phyloP scores from a whole-genome alignment of 768 basidiomycete species.

The Pholiota microspora region DNA sequence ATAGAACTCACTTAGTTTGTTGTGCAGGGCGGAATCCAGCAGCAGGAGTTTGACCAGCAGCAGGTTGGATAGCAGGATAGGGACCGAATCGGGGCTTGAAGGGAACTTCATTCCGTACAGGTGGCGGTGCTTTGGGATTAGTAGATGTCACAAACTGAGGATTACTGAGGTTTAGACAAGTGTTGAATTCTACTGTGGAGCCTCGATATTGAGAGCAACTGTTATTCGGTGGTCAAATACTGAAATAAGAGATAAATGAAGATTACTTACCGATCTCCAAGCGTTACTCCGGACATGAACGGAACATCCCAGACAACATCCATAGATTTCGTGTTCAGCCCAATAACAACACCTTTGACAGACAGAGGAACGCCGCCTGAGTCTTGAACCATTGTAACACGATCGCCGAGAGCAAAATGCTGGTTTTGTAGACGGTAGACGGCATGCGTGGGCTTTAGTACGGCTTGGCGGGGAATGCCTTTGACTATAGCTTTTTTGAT shows the following conservation, averaged over 20 bases:
- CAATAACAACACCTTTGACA: conserved; percentile 92
- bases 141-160: conserved; percentile 84
- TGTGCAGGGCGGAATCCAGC: conserved; percentile 67
- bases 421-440: conserved; percentile 89
- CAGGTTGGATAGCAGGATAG: conserved; percentile 55
- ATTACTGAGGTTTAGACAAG: conserved; percentile 85
- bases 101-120: conserved; percentile 42
- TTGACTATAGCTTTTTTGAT: conserved; percentile 95
- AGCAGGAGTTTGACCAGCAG: conserved; percentile 50
- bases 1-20: conserved; percentile 28
- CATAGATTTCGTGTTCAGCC: conserved; percentile 82
- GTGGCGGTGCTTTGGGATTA: conserved; percentile 53
- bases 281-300: conserved; percentile 89
- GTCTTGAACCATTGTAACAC: conserved; percentile 95
- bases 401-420: conserved; percentile 82
- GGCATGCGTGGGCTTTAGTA: conserved; percentile 90
- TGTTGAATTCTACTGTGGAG: conserved; percentile 80
- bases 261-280: conserved; percentile 70
- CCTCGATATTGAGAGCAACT: conserved; percentile 66
- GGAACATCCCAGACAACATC: conserved; percentile 96
- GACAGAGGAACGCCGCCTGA: conserved; percentile 89
- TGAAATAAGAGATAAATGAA: not conserved
- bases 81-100: conserved; percentile 73
- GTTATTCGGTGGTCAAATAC: not conserved
- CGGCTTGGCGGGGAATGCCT: conserved; percentile 87